These are phyloP conservation scores for Hemileccinum rubropunctum DNA, from an alignment of 768 basidiomycete species.

Conservation along the genomic window DNA sequence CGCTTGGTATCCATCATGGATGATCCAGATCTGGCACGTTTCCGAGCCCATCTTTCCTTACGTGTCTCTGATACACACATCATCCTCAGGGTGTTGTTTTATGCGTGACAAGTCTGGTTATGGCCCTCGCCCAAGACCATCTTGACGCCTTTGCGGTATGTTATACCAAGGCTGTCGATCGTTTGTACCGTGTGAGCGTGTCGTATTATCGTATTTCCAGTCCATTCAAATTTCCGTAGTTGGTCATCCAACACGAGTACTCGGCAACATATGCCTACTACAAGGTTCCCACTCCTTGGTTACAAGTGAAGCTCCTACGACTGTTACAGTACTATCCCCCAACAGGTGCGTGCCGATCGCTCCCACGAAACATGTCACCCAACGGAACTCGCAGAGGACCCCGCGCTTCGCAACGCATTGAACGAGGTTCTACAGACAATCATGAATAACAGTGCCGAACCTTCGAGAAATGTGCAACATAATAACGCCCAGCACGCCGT, in stretches of 20 bases:
- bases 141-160: slow-evolving; percentile 88
- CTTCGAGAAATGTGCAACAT: slow-evolving; percentile 93
- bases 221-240: slow-evolving; percentile 40
- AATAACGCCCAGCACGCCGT: slow-evolving; percentile 98
- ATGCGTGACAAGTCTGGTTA: slow-evolving; percentile 89
- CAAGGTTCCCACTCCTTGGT: slow-evolving; percentile 96
- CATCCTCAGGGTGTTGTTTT: slow-evolving; percentile 80
- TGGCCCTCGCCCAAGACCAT: slow-evolving; percentile 93
- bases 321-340: slow-evolving; percentile 95
- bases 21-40: slow-evolving; percentile 74
- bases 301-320: slow-evolving; percentile 93
- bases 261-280: slow-evolving; percentile 92
- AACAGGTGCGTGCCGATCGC: slow-evolving; percentile 56
- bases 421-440: slow-evolving; percentile 84
- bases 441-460: slow-evolving; percentile 89
- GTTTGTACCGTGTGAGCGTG: slow-evolving; percentile 68
- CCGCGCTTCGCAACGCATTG: slow-evolving; percentile 70
- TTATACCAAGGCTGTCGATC: slow-evolving; percentile 92
- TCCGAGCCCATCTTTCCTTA: neutral
- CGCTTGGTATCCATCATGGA: slow-evolving; percentile 96
- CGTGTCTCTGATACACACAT: slow-evolving; percentile 2
- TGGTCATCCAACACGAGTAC: slow-evolving; percentile 90
- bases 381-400: slow-evolving; percentile 62
- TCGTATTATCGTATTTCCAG: neutral
- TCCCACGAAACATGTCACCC: slow-evolving; percentile 3